Conservation (phyloP, 495 filamentous ascomycete species). For the Achaetomiella virescens region DNA sequence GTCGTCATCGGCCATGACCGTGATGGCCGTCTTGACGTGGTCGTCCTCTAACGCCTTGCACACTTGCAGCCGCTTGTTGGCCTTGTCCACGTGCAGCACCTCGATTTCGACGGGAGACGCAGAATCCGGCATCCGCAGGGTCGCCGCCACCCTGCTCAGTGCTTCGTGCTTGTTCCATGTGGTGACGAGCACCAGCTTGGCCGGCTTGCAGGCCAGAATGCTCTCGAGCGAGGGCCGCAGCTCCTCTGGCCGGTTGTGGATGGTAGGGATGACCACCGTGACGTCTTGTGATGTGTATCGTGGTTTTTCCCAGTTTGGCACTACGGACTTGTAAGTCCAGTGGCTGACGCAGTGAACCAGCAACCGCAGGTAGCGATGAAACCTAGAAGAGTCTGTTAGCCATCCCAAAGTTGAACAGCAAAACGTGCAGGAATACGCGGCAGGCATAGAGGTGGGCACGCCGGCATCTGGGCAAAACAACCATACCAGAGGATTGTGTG, state of each 20-base stretch:
- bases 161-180: constrained; percentile 46
- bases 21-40: constrained; percentile 65
- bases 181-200: constrained; percentile 50
- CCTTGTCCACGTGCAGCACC: constrained; percentile 38
- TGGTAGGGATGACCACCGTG: constrained; percentile 53
- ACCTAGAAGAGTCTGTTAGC: constrained; percentile 29
- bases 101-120: constrained; percentile 31
- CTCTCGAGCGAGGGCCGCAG: constrained; percentile 47
- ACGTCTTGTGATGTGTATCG: constrained; percentile 45
- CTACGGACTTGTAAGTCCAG: constrained; percentile 43
- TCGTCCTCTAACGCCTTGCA: constrained; percentile 62
- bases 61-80: constrained; percentile 81
- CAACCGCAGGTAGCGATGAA: constrained; percentile 49
- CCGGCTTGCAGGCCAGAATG: constrained; percentile 47
- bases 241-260: constrained; percentile 49
- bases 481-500: constrained; percentile 42
- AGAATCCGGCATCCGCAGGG: constrained; percentile 25
- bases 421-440: not conserved
- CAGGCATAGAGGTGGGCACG: not conserved
- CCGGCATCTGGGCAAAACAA: not conserved
- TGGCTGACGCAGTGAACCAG: constrained; percentile 48
- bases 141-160: constrained; percentile 39
- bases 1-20: constrained; percentile 81
- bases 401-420: not conserved
- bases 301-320: constrained; percentile 39